Conservation (phyloP, 2,329 filamentous ascomycete species). For the Fusarium sterilihyphosum region DNA sequence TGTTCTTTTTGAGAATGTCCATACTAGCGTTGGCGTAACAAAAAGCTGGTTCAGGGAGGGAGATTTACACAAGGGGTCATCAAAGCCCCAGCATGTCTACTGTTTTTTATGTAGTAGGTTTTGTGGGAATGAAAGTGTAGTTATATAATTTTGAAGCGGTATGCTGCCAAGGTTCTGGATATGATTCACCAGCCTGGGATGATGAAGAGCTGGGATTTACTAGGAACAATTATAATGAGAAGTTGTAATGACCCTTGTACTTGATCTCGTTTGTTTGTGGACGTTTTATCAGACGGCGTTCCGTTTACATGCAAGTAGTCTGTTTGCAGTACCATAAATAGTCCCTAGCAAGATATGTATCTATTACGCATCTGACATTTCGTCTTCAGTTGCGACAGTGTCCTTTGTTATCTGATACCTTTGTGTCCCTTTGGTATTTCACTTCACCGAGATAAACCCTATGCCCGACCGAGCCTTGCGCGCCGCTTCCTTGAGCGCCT, state of each 20-base stretch:
- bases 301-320: background rate
- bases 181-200: conserved; percentile 1
- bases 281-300: background rate
- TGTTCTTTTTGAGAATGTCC: conserved; percentile 40
- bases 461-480: conserved; percentile 68
- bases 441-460: conserved; percentile 73
- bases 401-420: background rate
- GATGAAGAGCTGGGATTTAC: conserved; percentile 3
- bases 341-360: background rate
- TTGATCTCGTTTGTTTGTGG: background rate
- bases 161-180: conserved; percentile 4
- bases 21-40: conserved; percentile 46
- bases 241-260: conserved; percentile 35
- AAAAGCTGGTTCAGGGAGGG: conserved; percentile 37
- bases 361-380: background rate
- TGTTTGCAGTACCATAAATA: background rate
- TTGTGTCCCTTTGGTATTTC: conserved; percentile 27
- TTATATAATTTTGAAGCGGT: conserved; percentile 26
- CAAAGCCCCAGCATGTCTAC: conserved; percentile 23
- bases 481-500: conserved; percentile 68
- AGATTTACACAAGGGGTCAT: conserved; percentile 6
- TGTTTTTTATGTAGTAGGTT: conserved; percentile 6
- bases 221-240: conserved; percentile 30
- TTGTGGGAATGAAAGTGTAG: conserved; percentile 3
- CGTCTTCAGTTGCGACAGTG: background rate